phyloP scores from a whole-genome alignment of 169 alveolate species.

The Plasmodium yoelii region DNA sequence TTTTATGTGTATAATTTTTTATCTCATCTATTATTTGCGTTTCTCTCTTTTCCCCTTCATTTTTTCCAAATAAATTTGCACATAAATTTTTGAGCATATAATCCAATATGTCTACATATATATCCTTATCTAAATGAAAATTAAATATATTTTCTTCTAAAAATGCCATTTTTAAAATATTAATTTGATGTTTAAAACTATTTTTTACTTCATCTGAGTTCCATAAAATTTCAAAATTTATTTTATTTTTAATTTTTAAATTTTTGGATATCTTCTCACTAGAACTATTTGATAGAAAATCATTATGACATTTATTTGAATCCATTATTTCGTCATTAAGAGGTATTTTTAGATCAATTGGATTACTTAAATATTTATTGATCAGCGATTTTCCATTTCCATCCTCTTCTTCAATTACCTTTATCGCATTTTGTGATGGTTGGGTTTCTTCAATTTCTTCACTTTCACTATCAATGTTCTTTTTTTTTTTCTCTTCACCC shows the following conservation, averaged over 20 bases:
- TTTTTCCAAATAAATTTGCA: not conserved
- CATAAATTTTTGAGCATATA: constrained; percentile 12
- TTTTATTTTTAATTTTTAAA: constrained; percentile 64
- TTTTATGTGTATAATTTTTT: not conserved
- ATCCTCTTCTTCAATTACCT: not conserved
- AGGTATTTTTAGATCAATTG: constrained; percentile 10
- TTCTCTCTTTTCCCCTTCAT: constrained; percentile 7
- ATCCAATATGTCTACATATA: constrained; percentile 71
- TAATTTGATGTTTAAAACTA: constrained; percentile 45
- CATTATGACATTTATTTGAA: not conserved
- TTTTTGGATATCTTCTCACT: constrained; percentile 6
- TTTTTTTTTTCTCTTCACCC: not conserved
- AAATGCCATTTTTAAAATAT: constrained; percentile 75
- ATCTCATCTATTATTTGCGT: not conserved
- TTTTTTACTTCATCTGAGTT: constrained; percentile 64
- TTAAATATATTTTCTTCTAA: constrained; percentile 62
- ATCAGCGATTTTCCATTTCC: not conserved
- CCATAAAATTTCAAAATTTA: constrained; percentile 72
- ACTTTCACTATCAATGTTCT: not conserved
- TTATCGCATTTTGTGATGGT: not conserved
- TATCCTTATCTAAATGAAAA: constrained; percentile 62
- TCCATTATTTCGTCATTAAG: constrained; percentile 50
- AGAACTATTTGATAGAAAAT: not conserved
- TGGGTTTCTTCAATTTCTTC: not conserved
- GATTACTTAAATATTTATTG: not conserved